phyloP scores from a whole-genome alignment of 176 grass and related monocot genomes.

The Zoysia japonica region DNA sequence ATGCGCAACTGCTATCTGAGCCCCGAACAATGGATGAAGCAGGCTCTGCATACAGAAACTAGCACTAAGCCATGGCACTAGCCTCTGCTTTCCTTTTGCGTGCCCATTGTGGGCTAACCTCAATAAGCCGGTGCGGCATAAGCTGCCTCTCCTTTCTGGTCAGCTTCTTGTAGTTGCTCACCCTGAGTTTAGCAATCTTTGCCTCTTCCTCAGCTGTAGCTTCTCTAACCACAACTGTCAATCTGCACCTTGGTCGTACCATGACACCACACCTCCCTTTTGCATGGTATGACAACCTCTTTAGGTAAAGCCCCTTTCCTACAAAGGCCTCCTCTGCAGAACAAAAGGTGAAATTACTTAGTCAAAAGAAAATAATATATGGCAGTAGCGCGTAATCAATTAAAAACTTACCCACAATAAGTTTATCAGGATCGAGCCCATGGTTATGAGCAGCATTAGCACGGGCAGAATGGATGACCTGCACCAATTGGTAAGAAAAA shows the following conservation, averaged over 20 bases:
- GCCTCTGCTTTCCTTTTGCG: conserved; percentile 55
- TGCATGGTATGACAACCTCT: conserved; percentile 81
- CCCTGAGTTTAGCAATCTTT: conserved; percentile 84
- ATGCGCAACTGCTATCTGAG: not conserved
- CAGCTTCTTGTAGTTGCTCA: conserved; percentile 91
- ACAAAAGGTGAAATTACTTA: not conserved
- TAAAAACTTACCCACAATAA: conserved; percentile 70
- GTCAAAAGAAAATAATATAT: not conserved
- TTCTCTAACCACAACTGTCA: conserved; percentile 91
- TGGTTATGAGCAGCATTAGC: conserved; percentile 90
- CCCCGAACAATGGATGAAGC: not conserved
- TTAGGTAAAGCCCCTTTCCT: conserved; percentile 77
- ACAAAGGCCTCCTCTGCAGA: conserved; percentile 84
- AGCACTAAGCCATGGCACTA: conserved; percentile 2
- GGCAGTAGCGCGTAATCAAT: not conserved
- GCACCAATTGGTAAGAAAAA: conserved; percentile 26
- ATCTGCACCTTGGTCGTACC: conserved; percentile 76
- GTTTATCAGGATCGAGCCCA: conserved; percentile 73
- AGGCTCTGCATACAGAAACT: not conserved
- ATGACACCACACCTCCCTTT: conserved; percentile 76
- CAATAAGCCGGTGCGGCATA: conserved; percentile 82
- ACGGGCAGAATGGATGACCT: conserved; percentile 96
- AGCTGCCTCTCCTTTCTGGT: conserved; percentile 77
- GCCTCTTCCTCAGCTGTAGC: conserved; percentile 84
- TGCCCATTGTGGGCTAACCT: conserved; percentile 74